Base-by-base conservation (phyloP, 805 yeast genomes). In the Candida railenensis region DNA sequence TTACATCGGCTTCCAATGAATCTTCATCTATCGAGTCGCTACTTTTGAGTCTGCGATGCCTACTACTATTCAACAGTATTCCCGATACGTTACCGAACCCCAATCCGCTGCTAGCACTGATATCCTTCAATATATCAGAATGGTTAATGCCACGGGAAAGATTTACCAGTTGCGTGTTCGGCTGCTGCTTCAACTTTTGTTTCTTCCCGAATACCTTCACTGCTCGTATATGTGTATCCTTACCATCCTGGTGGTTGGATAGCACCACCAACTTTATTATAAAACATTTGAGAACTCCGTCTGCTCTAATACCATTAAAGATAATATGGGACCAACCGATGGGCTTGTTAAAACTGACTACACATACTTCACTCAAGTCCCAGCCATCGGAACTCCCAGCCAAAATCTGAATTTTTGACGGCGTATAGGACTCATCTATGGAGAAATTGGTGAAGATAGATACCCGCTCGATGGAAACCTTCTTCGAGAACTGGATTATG, bases 211-310 rank as follows among this genome's bases (percentile, higher is more conserved):
- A 82, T 70, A 56, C 88, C 62, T 71, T 80, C 15, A 91, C 73
- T 0, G 90, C 85, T 40, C 99, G 67, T 9, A 94, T 71, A 62
- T 90, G 98, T 0, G 96, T 85, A 62, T 94, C 99, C 59, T 92
- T 94, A 40, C 99, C 99, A 59, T 89, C 90, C 59, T 91, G 97
- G 56, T 89, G 96, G 56, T 95, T 94, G 1, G 87, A 78, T 7
- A 79, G 60, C 4, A 89, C 73, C n/a, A 76, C 60, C 14, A 90
- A 53, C 49, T 87, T 77, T 11, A 89, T 65, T 51, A 83, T 67
- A 55, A 82, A 85, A 44, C 94, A 81, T 54, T 86, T 82, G 41
- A 89, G 63, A 1, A 81, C 76, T 2, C 80, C 79, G 45, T 78
- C 83, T 9, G 67, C 63, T 34, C 87, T 63, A 2, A 77, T 73